A percentile compares a stretch with the other conserved stretches of the same genome.
phyloP scores from a whole-genome alignment of 2,329 filamentous ascomycete species.

The Hyphodiscus sp. region DNA sequence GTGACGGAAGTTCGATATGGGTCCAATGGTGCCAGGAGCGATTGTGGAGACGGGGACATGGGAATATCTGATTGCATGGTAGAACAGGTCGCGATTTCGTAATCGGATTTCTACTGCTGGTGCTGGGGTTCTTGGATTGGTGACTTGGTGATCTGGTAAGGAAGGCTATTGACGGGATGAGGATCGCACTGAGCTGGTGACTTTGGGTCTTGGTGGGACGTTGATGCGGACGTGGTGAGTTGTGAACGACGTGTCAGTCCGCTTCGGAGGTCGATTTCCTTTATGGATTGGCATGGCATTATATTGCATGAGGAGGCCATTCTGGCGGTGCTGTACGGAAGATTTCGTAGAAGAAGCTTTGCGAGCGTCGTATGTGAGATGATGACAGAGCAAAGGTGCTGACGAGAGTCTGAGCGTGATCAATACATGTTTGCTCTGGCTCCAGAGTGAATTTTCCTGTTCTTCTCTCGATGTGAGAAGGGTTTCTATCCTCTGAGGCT shows the following conservation, averaged over 20 bases:
- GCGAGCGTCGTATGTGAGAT: not conserved
- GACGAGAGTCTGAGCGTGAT: not conserved
- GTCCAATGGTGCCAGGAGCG: not conserved
- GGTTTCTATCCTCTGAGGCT: too few relatives aligned
- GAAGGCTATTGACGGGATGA: too few relatives aligned
- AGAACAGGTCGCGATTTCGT: too few relatives aligned
- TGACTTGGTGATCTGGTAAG: not conserved
- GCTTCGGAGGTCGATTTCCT: not conserved
- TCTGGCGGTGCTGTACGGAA: too few relatives aligned
- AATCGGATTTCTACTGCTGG: not conserved
- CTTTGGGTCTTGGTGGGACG: not conserved
- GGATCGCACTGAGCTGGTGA: not conserved
- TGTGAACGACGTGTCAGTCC: not conserved
- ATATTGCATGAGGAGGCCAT: not conserved
- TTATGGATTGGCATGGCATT: not conserved
- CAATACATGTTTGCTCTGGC: not conserved
- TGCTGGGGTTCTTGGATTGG: not conserved
- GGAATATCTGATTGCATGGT: not conserved
- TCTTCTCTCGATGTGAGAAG: not conserved
- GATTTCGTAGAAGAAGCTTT: too few relatives aligned
- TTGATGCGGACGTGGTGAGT: not conserved
- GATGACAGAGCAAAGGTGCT: not conserved
- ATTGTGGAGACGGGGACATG: conserved; percentile 1
- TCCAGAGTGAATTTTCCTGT: not conserved
- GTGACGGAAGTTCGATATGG: not conserved